phyloP scores from a whole-genome alignment of 305 asterid genomes.

The Plantago coronopus region DNA sequence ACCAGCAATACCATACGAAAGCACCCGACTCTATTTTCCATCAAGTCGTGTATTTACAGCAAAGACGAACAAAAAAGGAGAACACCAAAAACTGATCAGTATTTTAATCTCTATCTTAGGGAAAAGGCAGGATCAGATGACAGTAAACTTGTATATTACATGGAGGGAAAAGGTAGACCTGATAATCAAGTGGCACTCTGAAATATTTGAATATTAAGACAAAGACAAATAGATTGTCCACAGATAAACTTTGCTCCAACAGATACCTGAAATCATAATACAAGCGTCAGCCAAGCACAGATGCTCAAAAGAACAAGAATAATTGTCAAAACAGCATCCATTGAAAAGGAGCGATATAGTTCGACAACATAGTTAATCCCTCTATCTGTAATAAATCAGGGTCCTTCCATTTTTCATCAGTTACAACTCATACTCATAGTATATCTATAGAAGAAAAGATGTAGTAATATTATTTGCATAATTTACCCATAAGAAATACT shows the following conservation, averaged over 20 bases:
- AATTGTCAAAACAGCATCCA: background rate
- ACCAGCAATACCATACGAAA: conserved; percentile 95
- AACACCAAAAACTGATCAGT: conserved; percentile 19
- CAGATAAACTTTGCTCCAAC: conserved; percentile 94
- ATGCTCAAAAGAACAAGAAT: conserved; percentile 2
- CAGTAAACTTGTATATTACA: conserved; percentile 17
- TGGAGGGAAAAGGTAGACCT: conserved; percentile 43
- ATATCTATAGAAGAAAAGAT: too few relatives aligned
- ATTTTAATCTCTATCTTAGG: conserved; percentile 14
- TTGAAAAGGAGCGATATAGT: background rate
- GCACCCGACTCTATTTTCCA: conserved; percentile 68
- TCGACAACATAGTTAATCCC: too few relatives aligned
- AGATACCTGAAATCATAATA: conserved; percentile 55
- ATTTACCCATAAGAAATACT: too few relatives aligned
- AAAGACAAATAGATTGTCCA: conserved; percentile 94
- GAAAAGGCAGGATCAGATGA: conserved; percentile 18
- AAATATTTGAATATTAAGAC: conserved; percentile 89
- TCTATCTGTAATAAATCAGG: too few relatives aligned
- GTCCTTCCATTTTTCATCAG: too few relatives aligned
- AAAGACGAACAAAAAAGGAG: background rate
- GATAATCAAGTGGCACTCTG: conserved; percentile 77
- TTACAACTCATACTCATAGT: too few relatives aligned
- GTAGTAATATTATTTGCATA: too few relatives aligned
- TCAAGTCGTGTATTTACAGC: conserved; percentile 22
- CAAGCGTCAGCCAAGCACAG: conserved; percentile 11